phyloP scores from a whole-genome alignment of 345 rosid species.

The Linum usitatissimum region DNA sequence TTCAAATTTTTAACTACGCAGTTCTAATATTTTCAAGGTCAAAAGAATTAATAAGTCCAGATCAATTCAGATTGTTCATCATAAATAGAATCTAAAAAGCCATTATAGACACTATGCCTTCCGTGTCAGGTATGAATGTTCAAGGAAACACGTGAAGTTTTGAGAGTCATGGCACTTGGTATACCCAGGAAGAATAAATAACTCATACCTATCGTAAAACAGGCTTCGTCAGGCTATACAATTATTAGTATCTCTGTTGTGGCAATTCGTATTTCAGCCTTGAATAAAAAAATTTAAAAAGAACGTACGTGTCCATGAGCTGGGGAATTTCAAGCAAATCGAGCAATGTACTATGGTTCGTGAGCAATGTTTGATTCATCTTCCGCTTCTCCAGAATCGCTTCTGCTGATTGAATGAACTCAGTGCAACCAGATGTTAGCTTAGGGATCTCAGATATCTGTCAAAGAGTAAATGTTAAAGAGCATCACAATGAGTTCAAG shows the following conservation, averaged over 20 bases:
- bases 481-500: not conserved
- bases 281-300: constrained; percentile 6
- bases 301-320: constrained; percentile 96
- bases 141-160: constrained; percentile 4
- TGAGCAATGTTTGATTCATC: constrained; percentile 80
- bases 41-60: no score
- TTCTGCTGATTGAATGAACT: constrained; percentile 77
- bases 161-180: not conserved
- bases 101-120: no score
- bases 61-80: no score
- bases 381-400: constrained; percentile 84
- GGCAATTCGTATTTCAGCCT: not conserved
- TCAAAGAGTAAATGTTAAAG: constrained; percentile 8
- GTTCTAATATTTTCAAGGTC: not conserved
- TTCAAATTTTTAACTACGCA: no score
- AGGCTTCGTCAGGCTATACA: constrained; percentile 1
- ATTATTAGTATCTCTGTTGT: not conserved
- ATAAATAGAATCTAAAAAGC: no score
- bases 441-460: constrained; percentile 72
- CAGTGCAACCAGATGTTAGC: constrained; percentile 82
- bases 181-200: not conserved
- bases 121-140: no score
- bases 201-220: not conserved
- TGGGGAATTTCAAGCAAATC: constrained; percentile 99
- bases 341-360: constrained; percentile 82